Base-by-base conservation (phyloP, 257 asterid genomes). In the Schizonepeta tenuifolia region DNA sequence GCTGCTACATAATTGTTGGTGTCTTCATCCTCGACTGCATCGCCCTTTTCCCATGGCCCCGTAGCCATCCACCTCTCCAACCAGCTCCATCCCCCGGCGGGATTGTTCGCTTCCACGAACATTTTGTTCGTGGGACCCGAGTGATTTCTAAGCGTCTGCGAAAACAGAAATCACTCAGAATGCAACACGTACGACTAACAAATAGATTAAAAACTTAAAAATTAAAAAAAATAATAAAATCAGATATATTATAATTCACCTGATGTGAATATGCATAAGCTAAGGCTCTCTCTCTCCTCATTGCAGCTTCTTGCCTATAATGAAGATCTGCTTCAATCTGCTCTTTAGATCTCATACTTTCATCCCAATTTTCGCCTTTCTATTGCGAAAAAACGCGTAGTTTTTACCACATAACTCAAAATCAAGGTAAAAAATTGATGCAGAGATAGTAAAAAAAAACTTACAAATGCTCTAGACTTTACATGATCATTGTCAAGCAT, bases 21-120 rank as follows among this genome's bases (percentile, higher is more conserved):
- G 1, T 61, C 70, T 61, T 82, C 88, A 65, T 78, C 78, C 44
- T 76, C 85, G 17, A 67, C 59, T 71, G 72, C 76, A 36, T 74
- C 75, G 9, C 76, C 78, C 13, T 61, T 76, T 56, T 92, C 97
- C 92, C 86, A 85, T 13, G 96, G 89, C 36, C 93, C 71, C 9
- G 85, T 81, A 24, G 98, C 92, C 96, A 90, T 88, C 96, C 97
- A 90, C 40, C 88, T 79, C 75, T 90, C 96, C 62, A 90, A 67
- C 98, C 96, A 92, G 71, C 88, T 90, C 98, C 98, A 92, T 7
- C 96, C 98, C 97, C 96, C 85, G 13, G 81, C 81, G 28, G 94
- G 97, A 78, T 88, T 87, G 46, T 76, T 80, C 22, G 89, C 83
- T 65, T 92, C 91, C 90, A 87, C 82, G 73, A 81, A 81, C 44